Base-by-base conservation (phyloP, 2,329 filamentous ascomycete genomes). In the Thermomyces lanuginosus region DNA sequence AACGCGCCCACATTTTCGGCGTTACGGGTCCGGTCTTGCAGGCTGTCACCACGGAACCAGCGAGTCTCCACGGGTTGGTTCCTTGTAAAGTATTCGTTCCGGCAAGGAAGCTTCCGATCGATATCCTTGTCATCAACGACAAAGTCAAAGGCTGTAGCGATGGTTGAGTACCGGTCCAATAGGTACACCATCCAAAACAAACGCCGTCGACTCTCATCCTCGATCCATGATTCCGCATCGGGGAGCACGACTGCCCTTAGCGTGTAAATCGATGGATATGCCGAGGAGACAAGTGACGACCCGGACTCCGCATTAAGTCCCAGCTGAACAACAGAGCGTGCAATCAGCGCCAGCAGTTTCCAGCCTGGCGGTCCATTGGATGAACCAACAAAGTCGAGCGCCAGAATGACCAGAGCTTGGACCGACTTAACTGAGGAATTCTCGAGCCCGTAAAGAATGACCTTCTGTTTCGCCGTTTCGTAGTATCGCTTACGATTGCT, bases 101-200 rank as follows among this genome's bases (percentile, higher is more conserved):
- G 74, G 43, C 84, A 93, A 2, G 84, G 84, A 5, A 93, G 58
- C 26, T 72, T 79, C 13, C 84, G 70, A 45, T 92, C 83, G 22
- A 92, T 86, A 43, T 92, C 83, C 44, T 76, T 80, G 43, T 92
- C 82, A 38, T 86, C 76, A 10, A 93, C 57, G 1, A 81, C 80
- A 46, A 92, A 92, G 40, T 92, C 82, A 40, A 92, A 92, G 0
- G 84, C 82, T 0, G 84, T 92, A 1, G 82, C 76, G 30, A 92
- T 75, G 1, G 83, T 92, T 1, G 82, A 82, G 45, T 92, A 92
- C 26, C 84, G 68, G 47, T 93, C 84, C 4, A 93, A 63, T 8
- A 92, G 57, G 45, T 92, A 93, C 7, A 92, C 74, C 73, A 91
- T 86, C 84, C 84, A 93, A 50, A 93, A 92, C 1, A 92, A 60